Base-by-base conservation (phyloP, 2,329 filamentous ascomycete genomes). In the Alternaria atra region DNA sequence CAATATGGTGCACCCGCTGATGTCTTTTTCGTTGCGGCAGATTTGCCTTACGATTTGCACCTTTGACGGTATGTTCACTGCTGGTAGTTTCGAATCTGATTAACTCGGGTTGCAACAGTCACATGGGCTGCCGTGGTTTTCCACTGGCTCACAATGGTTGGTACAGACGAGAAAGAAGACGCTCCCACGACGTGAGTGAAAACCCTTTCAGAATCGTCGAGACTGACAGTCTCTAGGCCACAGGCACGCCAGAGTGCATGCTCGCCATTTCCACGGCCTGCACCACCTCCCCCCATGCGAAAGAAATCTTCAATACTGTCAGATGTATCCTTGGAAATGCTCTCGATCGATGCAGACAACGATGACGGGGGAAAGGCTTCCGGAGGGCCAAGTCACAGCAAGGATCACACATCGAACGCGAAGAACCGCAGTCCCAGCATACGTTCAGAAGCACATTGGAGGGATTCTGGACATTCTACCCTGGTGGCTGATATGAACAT, bases 21-120 rank as follows among this genome's bases (percentile, higher is more conserved):
- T 34, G 4, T 20, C 2, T 27, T 27, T 5, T 39, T 8, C 20
- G 20, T 43, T 20, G n/a, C 6, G 15, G 23, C 37, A 62, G 60
- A 17, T 82, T 5, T 82, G 80, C 58, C 73, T 80, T 52, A 76
- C 72, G 0, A 65, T 79, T 2, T 83, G 81, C 65, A 78, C 73
- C 2, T 62, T 79, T 10, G 80, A 82, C 58, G 73, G 80, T 81
- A 68, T 39, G 75, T 64, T 23, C 42, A 9, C 15, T 46, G 10
- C 34, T 8, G 35, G 12, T 42, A 17, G 29, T 35, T 6, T 37
- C 10, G n/a, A 8, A 27, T n/a, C 20, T 17, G 42, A 13, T 54
- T 61, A 23, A 61, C 54, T 20, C n/a, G 44, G 46, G 13, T 47
- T 32, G n/a, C 15, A 29, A 37, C 20, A 79, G 77, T 79, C 1